Base-by-base conservation (phyloP, 768 basidiomycete genomes). In the Paxillus ammoniavirescens region DNA sequence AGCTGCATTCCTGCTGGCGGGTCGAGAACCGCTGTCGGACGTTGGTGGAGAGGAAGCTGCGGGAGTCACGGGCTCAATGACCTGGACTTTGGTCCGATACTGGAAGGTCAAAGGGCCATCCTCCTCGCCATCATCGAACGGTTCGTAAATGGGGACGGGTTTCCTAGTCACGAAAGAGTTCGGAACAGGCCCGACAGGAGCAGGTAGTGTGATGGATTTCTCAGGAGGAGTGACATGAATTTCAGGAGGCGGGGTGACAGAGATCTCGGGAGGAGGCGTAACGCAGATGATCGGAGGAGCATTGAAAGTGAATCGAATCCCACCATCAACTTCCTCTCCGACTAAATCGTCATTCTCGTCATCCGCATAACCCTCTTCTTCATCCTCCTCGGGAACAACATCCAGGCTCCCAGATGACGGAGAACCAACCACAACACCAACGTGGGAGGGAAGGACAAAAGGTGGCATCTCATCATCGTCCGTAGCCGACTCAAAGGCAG, bases 281-380 rank as follows among this genome's bases (percentile, higher is more conserved):
- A 65, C 59, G 57, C 52, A 57, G 53, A 61, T 59, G 41, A 60
- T 57, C 40, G 67, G 70, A n/a, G 89, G 84, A 17, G 84, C 80
- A 3, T 81, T 82, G 56, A 91, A 89, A 3, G 78, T 86, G 60
- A 91, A 89, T 56, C 78, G 82, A 64, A 91, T 87, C 5, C 89
- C 89, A 30, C 84, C 77, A 47, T 79, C 82, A 41, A 81, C 80
- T 52, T 66, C 69, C 55, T 86, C 81, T 30, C 83, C 84, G 50
- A 82, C 75, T 59, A 83, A 77, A 41, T 82, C 78, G 13, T 78
- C 78, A 23, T 73, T 73, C 13, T 77, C 73, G 5, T 62, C 61
- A 17, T 66, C 74, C 18, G 63, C 61, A 61, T 47, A 45, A 5
- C 42, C 62, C 5, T 58, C 54, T 4, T 67, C 64, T 38, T 72